phyloP scores from a whole-genome alignment of 305 asterid genomes.

The Fraxinus albicans region DNA sequence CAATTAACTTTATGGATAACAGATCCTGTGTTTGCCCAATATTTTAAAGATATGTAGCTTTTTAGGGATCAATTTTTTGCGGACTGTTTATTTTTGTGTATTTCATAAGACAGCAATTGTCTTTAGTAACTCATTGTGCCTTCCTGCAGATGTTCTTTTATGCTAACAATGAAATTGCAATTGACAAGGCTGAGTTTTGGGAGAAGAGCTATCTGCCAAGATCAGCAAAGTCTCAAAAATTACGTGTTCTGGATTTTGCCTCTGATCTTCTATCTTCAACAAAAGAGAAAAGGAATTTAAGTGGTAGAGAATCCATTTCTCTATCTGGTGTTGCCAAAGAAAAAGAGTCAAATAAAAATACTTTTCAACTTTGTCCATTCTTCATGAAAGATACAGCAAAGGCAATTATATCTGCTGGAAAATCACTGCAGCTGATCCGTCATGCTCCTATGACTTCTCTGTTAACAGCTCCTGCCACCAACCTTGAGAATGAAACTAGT shows the following conservation, averaged over 20 bases:
- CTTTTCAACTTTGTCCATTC: constrained; percentile 66
- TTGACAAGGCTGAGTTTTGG: constrained; percentile 95
- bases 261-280: constrained; percentile 36
- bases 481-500: constrained; percentile 34
- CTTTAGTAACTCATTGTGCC: constrained; percentile 14
- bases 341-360: constrained; percentile 50
- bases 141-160: constrained; percentile 79
- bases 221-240: constrained; percentile 43
- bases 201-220: constrained; percentile 86
- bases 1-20: background rate
- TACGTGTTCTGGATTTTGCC: constrained; percentile 29
- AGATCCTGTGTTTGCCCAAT: background rate
- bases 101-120: constrained; percentile 10
- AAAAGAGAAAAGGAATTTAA: constrained; percentile 38
- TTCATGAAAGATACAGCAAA: constrained; percentile 74
- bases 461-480: constrained; percentile 36
- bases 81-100: background rate
- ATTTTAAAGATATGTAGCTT: background rate
- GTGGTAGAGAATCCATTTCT: constrained; percentile 48
- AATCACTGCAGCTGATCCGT: constrained; percentile 89
- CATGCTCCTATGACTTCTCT: constrained; percentile 65
- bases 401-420: constrained; percentile 91
- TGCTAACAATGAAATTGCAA: constrained; percentile 66
- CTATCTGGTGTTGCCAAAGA: constrained; percentile 41
- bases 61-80: background rate